Evolutionary conservation across 176 grass and related monocot species (phyloP).

Genomic region (Elaeis guineensis): DNA sequence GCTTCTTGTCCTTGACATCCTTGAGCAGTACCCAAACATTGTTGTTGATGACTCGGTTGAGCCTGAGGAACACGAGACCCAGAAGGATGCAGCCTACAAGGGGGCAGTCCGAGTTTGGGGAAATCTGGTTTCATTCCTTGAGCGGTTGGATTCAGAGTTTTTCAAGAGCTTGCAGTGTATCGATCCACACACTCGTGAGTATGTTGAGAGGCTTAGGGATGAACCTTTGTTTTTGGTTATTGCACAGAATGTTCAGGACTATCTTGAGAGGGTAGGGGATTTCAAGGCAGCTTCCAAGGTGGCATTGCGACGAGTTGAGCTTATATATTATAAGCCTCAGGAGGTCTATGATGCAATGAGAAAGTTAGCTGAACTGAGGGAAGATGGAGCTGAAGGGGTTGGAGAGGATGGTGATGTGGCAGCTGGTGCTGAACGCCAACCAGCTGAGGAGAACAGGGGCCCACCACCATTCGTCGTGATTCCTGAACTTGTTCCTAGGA

Average conservation of each 20-base stretch:
- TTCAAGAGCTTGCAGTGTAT: slow-evolving; percentile 81
- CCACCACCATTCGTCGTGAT: slow-evolving; percentile 62
- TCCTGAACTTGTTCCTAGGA: slow-evolving; percentile 75
- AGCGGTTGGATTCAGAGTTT: slow-evolving; percentile 86
- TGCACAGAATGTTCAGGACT: slow-evolving; percentile 89
- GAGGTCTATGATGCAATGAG: slow-evolving; percentile 94
- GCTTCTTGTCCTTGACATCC: slow-evolving; percentile 85
- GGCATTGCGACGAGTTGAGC: slow-evolving; percentile 67
- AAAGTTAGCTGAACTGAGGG: slow-evolving; percentile 55
- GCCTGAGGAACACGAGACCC: slow-evolving; percentile 71
- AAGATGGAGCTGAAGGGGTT: slow-evolving; percentile 35
- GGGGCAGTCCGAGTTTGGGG: slow-evolving; percentile 65
- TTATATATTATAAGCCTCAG: slow-evolving; percentile 95
- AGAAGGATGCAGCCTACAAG: slow-evolving; percentile 61
- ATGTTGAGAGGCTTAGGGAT: slow-evolving; percentile 88
- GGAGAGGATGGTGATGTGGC: slow-evolving; percentile 27
- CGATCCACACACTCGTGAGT: slow-evolving; percentile 84
- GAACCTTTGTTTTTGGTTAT: slow-evolving; percentile 85
- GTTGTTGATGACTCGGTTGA: slow-evolving; percentile 65
- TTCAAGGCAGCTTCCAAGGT: slow-evolving; percentile 73
- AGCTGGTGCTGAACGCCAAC: slow-evolving; percentile 24
- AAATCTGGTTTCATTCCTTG: slow-evolving; percentile 81
- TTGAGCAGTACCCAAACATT: slow-evolving; percentile 86
- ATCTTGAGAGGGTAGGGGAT: slow-evolving; percentile 62
- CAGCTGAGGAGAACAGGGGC: slow-evolving; percentile 32